Percentiles rank a stretch among this genome's conserved stretches.
Evolutionary conservation across 352 stramenopile species (phyloP).

Genomic region (Phytophthora fragariae): DNA sequence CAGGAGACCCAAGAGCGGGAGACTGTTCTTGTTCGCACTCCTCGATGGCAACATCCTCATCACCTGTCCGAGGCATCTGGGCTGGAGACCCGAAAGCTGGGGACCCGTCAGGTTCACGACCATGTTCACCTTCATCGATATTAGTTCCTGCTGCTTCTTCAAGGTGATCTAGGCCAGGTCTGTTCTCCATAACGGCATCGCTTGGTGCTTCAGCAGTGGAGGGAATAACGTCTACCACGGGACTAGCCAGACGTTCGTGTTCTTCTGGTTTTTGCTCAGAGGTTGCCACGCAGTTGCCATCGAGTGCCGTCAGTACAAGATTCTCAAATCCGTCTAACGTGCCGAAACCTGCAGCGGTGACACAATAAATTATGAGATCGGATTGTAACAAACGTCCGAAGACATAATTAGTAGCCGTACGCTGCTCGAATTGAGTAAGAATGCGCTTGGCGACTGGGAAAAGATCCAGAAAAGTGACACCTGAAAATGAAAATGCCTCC

Average conservation of each 20-base stretch:
- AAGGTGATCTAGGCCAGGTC: neutral
- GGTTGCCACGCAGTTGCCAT: slow-evolving; percentile 6
- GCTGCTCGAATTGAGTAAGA: slow-evolving; percentile 50
- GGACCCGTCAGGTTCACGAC: slow-evolving; percentile 2
- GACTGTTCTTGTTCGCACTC: slow-evolving; percentile 7
- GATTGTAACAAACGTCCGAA: neutral
- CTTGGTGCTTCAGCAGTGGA: slow-evolving; percentile 1
- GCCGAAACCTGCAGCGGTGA: slow-evolving; percentile 42
- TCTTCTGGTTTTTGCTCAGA: slow-evolving; percentile 20
- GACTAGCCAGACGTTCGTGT: neutral
- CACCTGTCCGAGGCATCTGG: slow-evolving; percentile 1
- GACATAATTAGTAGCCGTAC: slow-evolving; percentile 32
- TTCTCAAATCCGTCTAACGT: slow-evolving; percentile 48
- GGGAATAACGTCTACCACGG: neutral
- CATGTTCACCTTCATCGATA: slow-evolving; percentile 9
- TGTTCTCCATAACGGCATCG: neutral
- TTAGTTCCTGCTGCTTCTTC: slow-evolving; percentile 2
- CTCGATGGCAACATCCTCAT: neutral
- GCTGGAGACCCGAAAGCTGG: neutral
- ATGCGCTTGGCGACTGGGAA: slow-evolving; percentile 47
- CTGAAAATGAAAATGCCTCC: slow-evolving; percentile 23
- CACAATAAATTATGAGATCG: slow-evolving; percentile 5
- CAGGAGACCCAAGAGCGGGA: slow-evolving; percentile 1
- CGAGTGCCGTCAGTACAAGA: slow-evolving; percentile 30
- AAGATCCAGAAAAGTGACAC: slow-evolving; percentile 39